Conservation (phyloP, 1,284 basidiomycete genomes). For the Bjerkandera adusta region DNA sequence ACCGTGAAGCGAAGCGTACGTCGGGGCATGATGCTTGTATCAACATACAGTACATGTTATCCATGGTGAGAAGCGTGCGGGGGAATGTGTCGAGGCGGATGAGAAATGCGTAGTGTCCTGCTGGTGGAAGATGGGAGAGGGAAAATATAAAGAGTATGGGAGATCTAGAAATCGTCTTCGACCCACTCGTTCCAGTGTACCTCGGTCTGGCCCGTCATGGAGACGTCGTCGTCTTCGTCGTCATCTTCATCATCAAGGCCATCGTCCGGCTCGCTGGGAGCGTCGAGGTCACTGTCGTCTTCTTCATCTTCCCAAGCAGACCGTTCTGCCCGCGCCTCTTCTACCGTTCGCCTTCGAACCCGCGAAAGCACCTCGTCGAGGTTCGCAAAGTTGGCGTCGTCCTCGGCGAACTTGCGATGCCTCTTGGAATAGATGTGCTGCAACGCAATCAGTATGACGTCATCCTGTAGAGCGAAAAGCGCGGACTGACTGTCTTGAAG, state of each 20-base stretch:
- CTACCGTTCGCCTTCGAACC: constrained; percentile 63
- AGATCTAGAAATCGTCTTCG: too few relatives aligned
- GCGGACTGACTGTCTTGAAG: constrained; percentile 70
- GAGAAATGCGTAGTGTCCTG: too few relatives aligned
- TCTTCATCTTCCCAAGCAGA: constrained; percentile 13
- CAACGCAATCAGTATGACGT: constrained; percentile 6
- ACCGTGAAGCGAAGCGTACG: too few relatives aligned
- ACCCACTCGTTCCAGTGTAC: constrained; percentile 31
- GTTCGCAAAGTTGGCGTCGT: constrained; percentile 78
- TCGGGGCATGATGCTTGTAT: too few relatives aligned
- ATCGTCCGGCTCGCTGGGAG: constrained; percentile 14
- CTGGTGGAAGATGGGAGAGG: too few relatives aligned
- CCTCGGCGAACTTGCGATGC: constrained; percentile 86
- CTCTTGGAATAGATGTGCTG: constrained; percentile 80
- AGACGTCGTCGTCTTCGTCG: constrained; percentile 15
- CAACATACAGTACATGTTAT: too few relatives aligned
- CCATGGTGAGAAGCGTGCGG: too few relatives aligned
- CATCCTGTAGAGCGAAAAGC: neutral
- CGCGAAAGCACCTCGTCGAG: constrained; percentile 80
- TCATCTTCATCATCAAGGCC: neutral
- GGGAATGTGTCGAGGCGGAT: too few relatives aligned
- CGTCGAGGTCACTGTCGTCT: constrained; percentile 7
- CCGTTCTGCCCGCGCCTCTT: constrained; percentile 37
- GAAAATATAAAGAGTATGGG: too few relatives aligned
- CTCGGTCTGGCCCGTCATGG: constrained; percentile 15